Evolutionary conservation across 345 rosid species (phyloP).

Genomic region (Eucalyptus regnans): DNA sequence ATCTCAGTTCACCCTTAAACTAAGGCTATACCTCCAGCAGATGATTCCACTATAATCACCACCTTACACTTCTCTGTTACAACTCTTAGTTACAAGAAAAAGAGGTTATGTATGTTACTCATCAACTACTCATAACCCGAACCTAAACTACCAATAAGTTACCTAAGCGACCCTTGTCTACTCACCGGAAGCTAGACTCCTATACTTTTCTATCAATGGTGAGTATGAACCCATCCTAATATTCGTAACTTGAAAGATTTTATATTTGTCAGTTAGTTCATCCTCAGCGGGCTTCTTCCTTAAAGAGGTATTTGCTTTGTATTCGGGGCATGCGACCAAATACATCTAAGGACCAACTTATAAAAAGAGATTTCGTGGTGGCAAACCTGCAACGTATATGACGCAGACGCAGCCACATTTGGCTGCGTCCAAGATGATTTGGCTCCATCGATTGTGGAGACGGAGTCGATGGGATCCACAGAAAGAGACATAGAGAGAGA

Average conservation of each 20-base stretch:
- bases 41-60: background rate
- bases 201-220: no score
- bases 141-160: no score
- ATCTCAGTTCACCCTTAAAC: no score
- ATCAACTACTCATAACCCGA: no score
- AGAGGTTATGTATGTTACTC: no score
- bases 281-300: background rate
- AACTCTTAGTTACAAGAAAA: no score
- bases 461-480: background rate
- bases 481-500: no score
- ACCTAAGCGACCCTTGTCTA: no score
- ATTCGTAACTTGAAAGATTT: background rate
- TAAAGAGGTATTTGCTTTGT: background rate
- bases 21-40: rapidly evolving
- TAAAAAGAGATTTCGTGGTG: background rate
- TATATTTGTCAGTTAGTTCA: background rate
- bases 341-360: background rate
- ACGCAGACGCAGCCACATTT: background rate
- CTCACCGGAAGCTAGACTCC: no score
- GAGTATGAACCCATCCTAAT: no score
- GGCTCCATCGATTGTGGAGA: background rate
- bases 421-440: background rate
- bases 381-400: background rate
- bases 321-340: background rate
- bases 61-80: background rate